Conservation (phyloP, 1,139 yeast species). For the Meyerozyma guilliermondii region DNA sequence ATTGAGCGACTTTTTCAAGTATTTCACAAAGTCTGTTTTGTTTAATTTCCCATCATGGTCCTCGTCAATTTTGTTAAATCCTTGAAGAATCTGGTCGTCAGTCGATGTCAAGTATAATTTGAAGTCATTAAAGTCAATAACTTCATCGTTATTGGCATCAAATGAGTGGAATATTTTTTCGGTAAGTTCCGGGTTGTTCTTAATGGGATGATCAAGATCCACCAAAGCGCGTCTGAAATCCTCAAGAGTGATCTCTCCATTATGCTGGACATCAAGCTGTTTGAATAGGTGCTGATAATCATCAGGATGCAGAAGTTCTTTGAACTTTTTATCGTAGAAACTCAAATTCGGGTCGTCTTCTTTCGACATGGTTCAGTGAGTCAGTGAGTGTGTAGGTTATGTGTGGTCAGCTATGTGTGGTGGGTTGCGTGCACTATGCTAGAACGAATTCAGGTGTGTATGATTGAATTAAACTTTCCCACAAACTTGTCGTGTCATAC, state of each 20-base stretch:
- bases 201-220: conserved; percentile 58
- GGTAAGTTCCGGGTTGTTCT: conserved; percentile 58
- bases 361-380: not conserved
- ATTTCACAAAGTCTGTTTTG: conserved; percentile 60
- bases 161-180: conserved; percentile 50
- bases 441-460: too few relatives aligned
- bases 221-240: conserved; percentile 54
- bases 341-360: not conserved
- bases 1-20: conserved; percentile 52
- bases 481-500: not conserved
- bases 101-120: conserved; percentile 55
- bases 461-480: not conserved
- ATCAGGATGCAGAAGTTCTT: conserved; percentile 7
- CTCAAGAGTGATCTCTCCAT: conserved; percentile 52
- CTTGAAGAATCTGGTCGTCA: conserved; percentile 63
- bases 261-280: conserved; percentile 46
- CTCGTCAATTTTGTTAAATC: conserved; percentile 66
- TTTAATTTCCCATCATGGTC: conserved; percentile 74
- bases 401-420: too few relatives aligned
- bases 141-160: conserved; percentile 52
- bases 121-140: conserved; percentile 59
- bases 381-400: not conserved
- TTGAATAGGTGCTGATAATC: conserved; percentile 30
- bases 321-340: conserved; percentile 1
- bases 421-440: too few relatives aligned